Base-by-base conservation (phyloP, 1,284 basidiomycete species). In the Tilletia indica region DNA sequence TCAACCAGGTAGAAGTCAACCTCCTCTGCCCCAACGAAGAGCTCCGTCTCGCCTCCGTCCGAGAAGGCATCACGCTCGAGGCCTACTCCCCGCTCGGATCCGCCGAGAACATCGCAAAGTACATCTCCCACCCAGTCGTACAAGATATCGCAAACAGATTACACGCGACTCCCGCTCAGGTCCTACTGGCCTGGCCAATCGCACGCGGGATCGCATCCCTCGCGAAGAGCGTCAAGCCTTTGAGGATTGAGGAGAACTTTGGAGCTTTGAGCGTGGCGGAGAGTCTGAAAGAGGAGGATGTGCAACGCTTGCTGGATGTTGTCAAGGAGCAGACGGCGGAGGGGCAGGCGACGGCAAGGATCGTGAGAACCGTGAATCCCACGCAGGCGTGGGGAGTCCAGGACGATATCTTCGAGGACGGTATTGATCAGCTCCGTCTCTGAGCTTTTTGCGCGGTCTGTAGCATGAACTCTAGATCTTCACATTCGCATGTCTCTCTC, bases 21-120 rank as follows among this genome's bases (percentile, higher is more conserved):
- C 74, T 73, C 34, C 78, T 78, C 48, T 76, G 78, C 91, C 93
- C 21, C 93, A 95, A 84, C 90, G 90, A 0, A 93, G 78, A 87
- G 95, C 39, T 87, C 95, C 48, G 85, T 93, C 71, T 86, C 89
- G 85, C 91, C 90, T 77, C 72, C 87, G 69, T 14, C 39, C 61
- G 67, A 68, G 48, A 74, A 77, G 42, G 74, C 78, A 34, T 58
- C 56, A 21, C 71, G 38, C 74, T 80, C 38, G 76, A 81, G 76
- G 78, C 76, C 9, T 80, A 81, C 72, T 78, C 77, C 34, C 78
- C 80, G 25, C 75, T 81, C 31, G 80, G 80, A 42, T 73, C 74
- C 67, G n/a, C 16, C 12, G 56, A 58, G 25, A 79, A 68, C 72
- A 77, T 67, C 2, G 71, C 73, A 64, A 73, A 76, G 70, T 79